Base-by-base conservation (phyloP, 2,329 filamentous ascomycete species). In the Talaromyces sp. region DNA sequence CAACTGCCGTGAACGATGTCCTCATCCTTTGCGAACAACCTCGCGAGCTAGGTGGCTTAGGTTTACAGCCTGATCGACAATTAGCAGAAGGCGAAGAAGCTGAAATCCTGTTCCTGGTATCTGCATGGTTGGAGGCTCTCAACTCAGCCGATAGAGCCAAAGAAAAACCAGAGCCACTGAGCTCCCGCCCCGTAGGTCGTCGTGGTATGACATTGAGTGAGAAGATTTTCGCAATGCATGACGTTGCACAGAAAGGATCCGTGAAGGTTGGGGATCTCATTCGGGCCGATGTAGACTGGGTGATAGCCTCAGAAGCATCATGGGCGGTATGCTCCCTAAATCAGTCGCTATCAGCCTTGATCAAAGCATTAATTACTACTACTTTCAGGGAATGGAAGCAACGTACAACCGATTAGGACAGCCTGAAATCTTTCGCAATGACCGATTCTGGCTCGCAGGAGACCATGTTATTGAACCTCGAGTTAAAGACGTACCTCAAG, bases 391-490 rank as follows among this genome's bases (percentile, higher is more conserved):
- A 40, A 80, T 80, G 77, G 69, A 73, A 33, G 64, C 64, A 39
- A 75, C 72, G 3, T 77, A 78, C 61, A 66, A 76, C 4, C 54
- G 65, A 3, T 63, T 80, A 7, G 74, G 75, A 2, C 62, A 65
- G 11, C 75, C 76, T 0, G 71, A 73, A 3, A 76, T 78, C n/a
- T 79, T 73, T 59, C 75, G 79, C 8, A 81, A 80, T 54, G 78
- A 80, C 60, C 67, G 78, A 0, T 75, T 81, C 62, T 81, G 78
- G 79, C 69, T 81, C 5, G 78, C 77, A 0, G 75, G 75, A 1
- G 79, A 81, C 62, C 78, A 81, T 60, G 70, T 76, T 3, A 77
- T 80, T 3, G 77, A 81, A 54, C 78, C 78, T 1, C 69, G 76
- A 1, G 64, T 74, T 7, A 70, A 71, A n/a, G 59, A 73, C 13